Evolutionary conservation across 129 eudicot genomes (phyloP).

Genomic region (Oenanthe sinensis): DNA sequence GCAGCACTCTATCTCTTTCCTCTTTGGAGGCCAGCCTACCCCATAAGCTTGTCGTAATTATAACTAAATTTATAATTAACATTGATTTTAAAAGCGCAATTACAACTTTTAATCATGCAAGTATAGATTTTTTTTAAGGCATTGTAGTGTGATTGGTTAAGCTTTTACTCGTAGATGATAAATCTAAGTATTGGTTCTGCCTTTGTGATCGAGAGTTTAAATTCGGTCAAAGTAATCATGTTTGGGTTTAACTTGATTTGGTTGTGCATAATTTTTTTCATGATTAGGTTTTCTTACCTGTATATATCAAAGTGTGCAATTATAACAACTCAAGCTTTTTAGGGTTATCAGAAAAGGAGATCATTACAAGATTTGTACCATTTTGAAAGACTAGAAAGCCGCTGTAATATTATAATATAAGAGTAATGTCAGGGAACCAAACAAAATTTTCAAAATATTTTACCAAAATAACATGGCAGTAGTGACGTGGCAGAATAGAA

Average conservation of each 20-base stretch:
- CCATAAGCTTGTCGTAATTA: neutral
- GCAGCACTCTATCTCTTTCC: neutral
- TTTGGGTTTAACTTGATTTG: neutral
- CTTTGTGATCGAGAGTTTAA: neutral
- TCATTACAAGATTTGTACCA: slow-evolving; percentile 6
- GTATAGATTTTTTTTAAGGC: neutral
- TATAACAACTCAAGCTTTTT: neutral
- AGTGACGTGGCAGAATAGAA: no score
- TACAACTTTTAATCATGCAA: neutral
- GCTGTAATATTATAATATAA: neutral
- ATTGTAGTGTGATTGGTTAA: no score
- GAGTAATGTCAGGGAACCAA: no score
- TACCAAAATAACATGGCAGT: no score
- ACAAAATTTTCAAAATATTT: no score
- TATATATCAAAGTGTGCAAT: neutral
- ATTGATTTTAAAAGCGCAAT: neutral
- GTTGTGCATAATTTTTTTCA: neutral
- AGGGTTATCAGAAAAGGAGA: neutral
- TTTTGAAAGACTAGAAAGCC: neutral
- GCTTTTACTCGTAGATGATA: neutral
- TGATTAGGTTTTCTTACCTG: neutral
- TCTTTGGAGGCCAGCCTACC: neutral
- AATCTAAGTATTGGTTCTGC: neutral
- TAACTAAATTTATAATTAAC: neutral
- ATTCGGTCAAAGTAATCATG: neutral